Evolutionary conservation across 176 grass and related monocot species (phyloP).

Genomic region (Neostapfia colusana): DNA sequence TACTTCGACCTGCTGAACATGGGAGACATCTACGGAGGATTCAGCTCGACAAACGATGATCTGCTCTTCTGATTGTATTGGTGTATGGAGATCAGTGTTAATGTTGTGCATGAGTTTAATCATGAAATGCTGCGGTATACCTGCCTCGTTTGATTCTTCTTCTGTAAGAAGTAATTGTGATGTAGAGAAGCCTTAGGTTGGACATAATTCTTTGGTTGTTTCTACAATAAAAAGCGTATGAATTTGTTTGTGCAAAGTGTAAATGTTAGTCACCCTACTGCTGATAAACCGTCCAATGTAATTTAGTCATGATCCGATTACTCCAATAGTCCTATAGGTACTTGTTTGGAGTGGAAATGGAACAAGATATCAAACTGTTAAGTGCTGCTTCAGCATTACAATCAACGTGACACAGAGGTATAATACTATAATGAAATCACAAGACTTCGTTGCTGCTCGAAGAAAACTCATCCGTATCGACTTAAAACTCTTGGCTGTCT

Average conservation of each 20-base stretch:
- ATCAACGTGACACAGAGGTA: not conserved
- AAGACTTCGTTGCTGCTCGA: not conserved
- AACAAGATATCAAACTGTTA: not conserved
- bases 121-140: slow-evolving; percentile 33
- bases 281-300: not conserved
- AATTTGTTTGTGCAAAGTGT: slow-evolving; percentile 35
- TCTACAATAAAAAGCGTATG: slow-evolving; percentile 38
- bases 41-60: slow-evolving; percentile 55
- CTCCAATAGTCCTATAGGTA: not conserved
- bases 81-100: not conserved
- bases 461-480: not conserved
- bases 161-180: slow-evolving; percentile 19
- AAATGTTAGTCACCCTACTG: slow-evolving; percentile 4
- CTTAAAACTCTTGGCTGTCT: too few species aligned
- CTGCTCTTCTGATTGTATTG: slow-evolving; percentile 52
- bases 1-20: slow-evolving; percentile 76
- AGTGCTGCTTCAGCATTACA: not conserved
- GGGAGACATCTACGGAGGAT: slow-evolving; percentile 60
- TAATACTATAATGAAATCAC: not conserved
- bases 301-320: not conserved
- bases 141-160: slow-evolving; percentile 37
- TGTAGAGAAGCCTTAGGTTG: slow-evolving; percentile 44
- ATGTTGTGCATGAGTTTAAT: slow-evolving; percentile 36
- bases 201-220: slow-evolving; percentile 53
- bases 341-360: not conserved